Evolutionary conservation across 2,329 filamentous ascomycete genomes (phyloP).

Genomic region (Xylaria sp.): DNA sequence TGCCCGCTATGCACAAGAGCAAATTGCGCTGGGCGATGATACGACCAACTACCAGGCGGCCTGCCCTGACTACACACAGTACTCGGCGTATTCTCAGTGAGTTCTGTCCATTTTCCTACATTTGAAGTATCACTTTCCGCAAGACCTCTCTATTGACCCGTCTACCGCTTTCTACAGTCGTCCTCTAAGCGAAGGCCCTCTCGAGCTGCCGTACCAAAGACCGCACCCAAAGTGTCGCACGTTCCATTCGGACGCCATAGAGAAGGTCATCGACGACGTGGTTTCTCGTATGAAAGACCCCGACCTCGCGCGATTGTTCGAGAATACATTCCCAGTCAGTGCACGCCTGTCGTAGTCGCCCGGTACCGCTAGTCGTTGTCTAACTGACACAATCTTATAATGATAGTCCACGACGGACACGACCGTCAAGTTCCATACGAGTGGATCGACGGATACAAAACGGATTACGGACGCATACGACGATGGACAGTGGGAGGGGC

Average conservation of each 20-base stretch:
- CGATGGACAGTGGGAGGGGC: slow-evolving; percentile 78
- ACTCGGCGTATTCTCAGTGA: slow-evolving; percentile 69
- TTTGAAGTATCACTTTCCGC: not conserved
- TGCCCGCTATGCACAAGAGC: slow-evolving; percentile 46
- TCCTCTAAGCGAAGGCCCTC: slow-evolving; percentile 82
- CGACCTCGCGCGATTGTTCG: slow-evolving; percentile 91
- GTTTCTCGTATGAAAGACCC: slow-evolving; percentile 82
- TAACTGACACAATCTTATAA: slow-evolving; percentile 16
- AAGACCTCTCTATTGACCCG: slow-evolving; percentile 30
- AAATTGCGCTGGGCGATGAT: slow-evolving; percentile 49
- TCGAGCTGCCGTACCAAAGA: slow-evolving; percentile 86
- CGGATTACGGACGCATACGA: slow-evolving; percentile 55
- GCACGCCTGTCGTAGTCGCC: not conserved
- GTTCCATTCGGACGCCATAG: slow-evolving; percentile 86
- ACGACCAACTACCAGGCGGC: slow-evolving; percentile 55
- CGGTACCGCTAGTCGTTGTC: not conserved
- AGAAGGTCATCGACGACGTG: slow-evolving; percentile 86
- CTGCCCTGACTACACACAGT: slow-evolving; percentile 73
- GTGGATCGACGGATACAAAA: slow-evolving; percentile 69
- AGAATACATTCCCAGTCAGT: slow-evolving; percentile 83
- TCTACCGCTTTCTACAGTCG: slow-evolving; percentile 60
- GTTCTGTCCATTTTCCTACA: slow-evolving; percentile 42
- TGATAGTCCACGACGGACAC: slow-evolving; percentile 82
- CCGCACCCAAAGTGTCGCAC: slow-evolving; percentile 85
- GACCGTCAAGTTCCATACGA: slow-evolving; percentile 87